phyloP scores from a whole-genome alignment of 2,329 filamentous ascomycete species.

The Clarireedia homoeocarpa region DNA sequence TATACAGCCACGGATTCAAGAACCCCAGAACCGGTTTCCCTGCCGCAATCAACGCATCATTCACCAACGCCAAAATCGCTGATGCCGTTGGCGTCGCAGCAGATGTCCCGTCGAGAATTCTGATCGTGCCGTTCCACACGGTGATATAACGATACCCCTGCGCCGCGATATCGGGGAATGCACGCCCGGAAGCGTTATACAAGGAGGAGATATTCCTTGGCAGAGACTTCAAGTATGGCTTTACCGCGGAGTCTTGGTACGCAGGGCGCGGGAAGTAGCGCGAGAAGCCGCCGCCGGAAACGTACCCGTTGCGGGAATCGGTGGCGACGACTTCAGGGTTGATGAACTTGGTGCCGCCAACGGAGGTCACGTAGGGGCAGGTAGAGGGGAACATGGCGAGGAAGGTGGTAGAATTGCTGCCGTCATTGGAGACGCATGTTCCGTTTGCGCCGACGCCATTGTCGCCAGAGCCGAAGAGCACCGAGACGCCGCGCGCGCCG shows the following conservation, averaged over 20 bases:
- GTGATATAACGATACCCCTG: slow-evolving; percentile 48
- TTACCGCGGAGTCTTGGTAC: slow-evolving; percentile 39
- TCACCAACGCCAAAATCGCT: slow-evolving; percentile 51
- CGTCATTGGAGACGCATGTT: slow-evolving; percentile 43
- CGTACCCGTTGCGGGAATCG: slow-evolving; percentile 20
- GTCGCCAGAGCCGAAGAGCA: slow-evolving; percentile 46
- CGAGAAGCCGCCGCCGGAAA: slow-evolving; percentile 44
- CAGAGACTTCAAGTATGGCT: slow-evolving; percentile 34
- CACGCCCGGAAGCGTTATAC: slow-evolving; percentile 39
- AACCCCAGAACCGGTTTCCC: slow-evolving; percentile 38
- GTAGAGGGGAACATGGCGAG: slow-evolving; percentile 54
- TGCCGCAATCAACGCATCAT: slow-evolving; percentile 49
- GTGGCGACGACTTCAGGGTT: slow-evolving; percentile 34
- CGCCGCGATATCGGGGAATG: slow-evolving; percentile 43
- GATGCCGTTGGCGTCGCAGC: slow-evolving; percentile 49
- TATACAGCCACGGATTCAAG: slow-evolving; percentile 37
- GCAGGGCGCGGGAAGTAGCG: slow-evolving; percentile 37
- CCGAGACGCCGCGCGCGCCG: slow-evolving; percentile 42
- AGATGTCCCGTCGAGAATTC: slow-evolving; percentile 40
- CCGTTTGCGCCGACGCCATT: slow-evolving; percentile 36
- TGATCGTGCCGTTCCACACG: slow-evolving; percentile 31
- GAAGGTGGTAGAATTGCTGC: slow-evolving; percentile 44
- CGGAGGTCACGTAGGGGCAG: slow-evolving; percentile 59
- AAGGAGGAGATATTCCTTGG: slow-evolving; percentile 36
- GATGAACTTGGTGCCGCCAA: slow-evolving; percentile 41